These are phyloP conservation scores for Xylaria acuta DNA, from an alignment of 495 filamentous ascomycete species.

Conservation along the genomic window DNA sequence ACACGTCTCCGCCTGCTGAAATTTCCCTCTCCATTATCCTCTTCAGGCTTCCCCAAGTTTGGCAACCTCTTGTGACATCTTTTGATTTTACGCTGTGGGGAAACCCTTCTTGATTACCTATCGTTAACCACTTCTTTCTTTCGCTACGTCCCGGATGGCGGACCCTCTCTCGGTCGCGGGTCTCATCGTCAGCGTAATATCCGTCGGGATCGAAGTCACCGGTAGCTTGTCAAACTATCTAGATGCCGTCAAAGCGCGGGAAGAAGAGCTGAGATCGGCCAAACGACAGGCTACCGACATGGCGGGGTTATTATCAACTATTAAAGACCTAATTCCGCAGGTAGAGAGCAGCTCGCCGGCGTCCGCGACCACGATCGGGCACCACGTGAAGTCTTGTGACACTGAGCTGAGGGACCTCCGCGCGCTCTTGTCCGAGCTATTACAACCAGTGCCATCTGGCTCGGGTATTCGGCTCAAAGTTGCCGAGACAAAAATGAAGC, in stretches of 20 bases:
- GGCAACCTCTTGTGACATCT: no score
- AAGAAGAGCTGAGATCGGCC: slow-evolving; percentile 1
- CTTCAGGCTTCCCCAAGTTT: no score
- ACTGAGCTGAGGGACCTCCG: not conserved
- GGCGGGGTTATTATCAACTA: not conserved
- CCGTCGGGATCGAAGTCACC: slow-evolving; percentile 6
- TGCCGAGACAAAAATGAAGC: not conserved
- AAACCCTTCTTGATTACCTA: no score
- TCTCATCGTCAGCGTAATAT: slow-evolving; percentile 10
- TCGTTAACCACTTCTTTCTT: no score
- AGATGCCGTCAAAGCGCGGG: not conserved
- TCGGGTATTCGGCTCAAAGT: not conserved
- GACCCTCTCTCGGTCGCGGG: slow-evolving; percentile 8
- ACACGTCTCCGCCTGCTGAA: no score
- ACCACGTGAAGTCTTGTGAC: slow-evolving; percentile 2
- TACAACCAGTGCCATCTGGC: not conserved
- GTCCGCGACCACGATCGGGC: not conserved
- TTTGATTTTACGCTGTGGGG: no score
- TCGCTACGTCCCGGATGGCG: not conserved
- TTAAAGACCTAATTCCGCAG: not conserved
- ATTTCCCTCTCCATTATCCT: no score
- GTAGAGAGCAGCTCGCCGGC: not conserved
- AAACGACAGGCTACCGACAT: not conserved
- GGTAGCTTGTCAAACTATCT: not conserved
- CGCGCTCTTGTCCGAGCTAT: slow-evolving; percentile 4